Percentiles rank a stretch among this genome's conserved stretches.
Evolutionary conservation across 176 grass and related monocot species (phyloP).

Genomic region (Guadua angustifolia): DNA sequence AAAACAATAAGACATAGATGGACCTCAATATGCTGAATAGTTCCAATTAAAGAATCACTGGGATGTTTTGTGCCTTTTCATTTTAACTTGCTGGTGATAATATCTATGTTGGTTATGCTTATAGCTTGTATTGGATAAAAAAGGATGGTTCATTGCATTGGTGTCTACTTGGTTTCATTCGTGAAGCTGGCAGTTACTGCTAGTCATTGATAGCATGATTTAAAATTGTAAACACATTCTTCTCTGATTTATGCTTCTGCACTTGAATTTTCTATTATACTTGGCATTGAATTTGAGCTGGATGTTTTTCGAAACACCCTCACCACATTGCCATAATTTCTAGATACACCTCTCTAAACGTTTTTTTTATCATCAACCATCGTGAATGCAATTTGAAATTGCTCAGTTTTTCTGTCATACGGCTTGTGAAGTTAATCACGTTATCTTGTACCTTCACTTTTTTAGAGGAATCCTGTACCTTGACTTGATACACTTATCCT

Average conservation of each 20-base stretch:
- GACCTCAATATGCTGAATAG: constrained; percentile 6
- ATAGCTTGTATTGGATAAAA: not conserved
- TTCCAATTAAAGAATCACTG: not conserved
- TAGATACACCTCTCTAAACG: constrained; percentile 2
- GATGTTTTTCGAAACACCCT: constrained; percentile 22
- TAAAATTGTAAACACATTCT: not conserved
- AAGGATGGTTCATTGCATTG: constrained; percentile 5
- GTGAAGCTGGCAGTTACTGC: not conserved
- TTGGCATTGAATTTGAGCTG: constrained; percentile 17
- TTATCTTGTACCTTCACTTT: constrained; percentile 19
- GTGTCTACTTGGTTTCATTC: constrained; percentile 6
- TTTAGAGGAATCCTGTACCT: constrained; percentile 11
- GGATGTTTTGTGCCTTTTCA: not conserved
- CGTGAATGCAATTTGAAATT: constrained; percentile 4
- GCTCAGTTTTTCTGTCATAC: not conserved
- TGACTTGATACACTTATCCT: constrained; percentile 10
- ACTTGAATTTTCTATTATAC: constrained; percentile 21
- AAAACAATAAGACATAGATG: constrained; percentile 11
- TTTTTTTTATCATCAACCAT: not conserved
- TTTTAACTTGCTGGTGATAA: constrained; percentile 31
- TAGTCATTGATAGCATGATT: constrained; percentile 1
- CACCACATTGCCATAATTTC: constrained; percentile 18
- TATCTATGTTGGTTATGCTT: not conserved
- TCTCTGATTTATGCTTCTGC: not conserved
- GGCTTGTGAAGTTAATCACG: not conserved